Conservation (phyloP, 805 yeast genomes). For the Lachancea lanzarotensis region DNA sequence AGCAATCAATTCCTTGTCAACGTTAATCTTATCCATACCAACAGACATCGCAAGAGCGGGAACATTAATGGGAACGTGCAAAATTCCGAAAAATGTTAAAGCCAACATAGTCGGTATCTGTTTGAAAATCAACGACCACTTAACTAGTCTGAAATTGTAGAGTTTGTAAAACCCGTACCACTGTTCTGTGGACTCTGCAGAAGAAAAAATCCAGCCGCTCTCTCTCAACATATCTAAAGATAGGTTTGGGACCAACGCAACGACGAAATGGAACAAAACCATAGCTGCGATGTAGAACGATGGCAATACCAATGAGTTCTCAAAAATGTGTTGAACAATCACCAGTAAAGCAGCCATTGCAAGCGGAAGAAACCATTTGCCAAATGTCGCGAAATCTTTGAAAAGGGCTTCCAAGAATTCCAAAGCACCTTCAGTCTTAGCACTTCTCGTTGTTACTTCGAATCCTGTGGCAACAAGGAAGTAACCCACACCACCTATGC, state of each 20-base stretch:
- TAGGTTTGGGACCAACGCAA: conserved; percentile 61
- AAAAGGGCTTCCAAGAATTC: conserved; percentile 46
- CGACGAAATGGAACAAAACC: conserved; percentile 57
- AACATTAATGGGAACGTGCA: conserved; percentile 96
- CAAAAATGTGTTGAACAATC: conserved; percentile 50
- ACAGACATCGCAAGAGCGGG: conserved; percentile 93
- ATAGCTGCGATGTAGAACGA: conserved; percentile 70
- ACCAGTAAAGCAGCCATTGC: conserved; percentile 55
- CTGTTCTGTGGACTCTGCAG: conserved; percentile 52
- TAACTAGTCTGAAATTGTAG: conserved; percentile 64
- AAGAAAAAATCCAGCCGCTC: conserved; percentile 76
- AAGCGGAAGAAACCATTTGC: conserved; percentile 69
- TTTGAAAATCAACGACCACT: conserved; percentile 60
- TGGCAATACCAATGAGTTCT: conserved; percentile 74
- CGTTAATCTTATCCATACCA: conserved; percentile 76
- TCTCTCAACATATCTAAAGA: conserved; percentile 55
- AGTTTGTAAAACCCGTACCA: conserved; percentile 83
- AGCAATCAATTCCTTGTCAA: conserved; percentile 87
- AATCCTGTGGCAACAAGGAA: conserved; percentile 84
- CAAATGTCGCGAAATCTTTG: conserved; percentile 35
- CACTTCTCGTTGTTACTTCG: conserved; percentile 80
- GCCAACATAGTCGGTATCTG: conserved; percentile 94
- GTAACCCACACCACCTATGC: conserved; percentile 98
- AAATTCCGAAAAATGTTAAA: conserved; percentile 86
- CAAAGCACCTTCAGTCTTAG: conserved; percentile 58